Conservation (phyloP, 2,329 filamentous ascomycete species). For the Aspergillus sp. region DNA sequence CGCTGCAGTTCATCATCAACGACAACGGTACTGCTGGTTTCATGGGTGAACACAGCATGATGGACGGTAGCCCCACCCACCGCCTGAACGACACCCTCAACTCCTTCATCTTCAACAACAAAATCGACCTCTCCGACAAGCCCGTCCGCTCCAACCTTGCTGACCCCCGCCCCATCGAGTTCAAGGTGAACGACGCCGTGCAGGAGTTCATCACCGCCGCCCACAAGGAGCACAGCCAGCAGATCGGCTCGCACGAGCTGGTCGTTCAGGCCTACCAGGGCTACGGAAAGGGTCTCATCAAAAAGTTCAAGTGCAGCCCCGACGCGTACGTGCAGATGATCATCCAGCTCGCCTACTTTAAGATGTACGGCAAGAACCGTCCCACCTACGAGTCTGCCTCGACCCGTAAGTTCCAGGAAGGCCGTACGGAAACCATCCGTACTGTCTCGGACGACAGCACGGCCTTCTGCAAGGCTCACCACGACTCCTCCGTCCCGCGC, state of each 20-base stretch:
- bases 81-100: conserved; percentile 92
- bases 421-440: conserved; percentile 92
- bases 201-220: conserved; percentile 73
- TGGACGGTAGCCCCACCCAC: conserved; percentile 98
- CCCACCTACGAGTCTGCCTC: conserved; percentile 97
- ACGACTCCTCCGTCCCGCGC: conserved; percentile 57
- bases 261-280: conserved; percentile 92
- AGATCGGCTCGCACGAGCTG: conserved; percentile 84
- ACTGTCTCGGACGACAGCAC: conserved; percentile 85
- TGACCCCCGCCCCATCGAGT: conserved; percentile 70
- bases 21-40: conserved; percentile 97
- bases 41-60: conserved; percentile 99
- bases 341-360: conserved; percentile 96
- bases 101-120: conserved; percentile 86
- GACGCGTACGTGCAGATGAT: conserved; percentile 98
- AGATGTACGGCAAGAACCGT: conserved; percentile 97
- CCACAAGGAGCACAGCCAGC: conserved; percentile 66
- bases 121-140: conserved; percentile 79
- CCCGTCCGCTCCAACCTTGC: conserved; percentile 73
- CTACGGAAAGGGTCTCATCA: conserved; percentile 97
- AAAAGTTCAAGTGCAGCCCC: conserved; percentile 97
- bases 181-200: conserved; percentile 68
- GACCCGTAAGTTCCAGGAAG: conserved; percentile 90
- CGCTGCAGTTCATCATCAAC: conserved; percentile 94
- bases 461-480: conserved; percentile 82